Conservation (phyloP, 2,329 filamentous ascomycete genomes). For the Botrytis squamosa region DNA sequence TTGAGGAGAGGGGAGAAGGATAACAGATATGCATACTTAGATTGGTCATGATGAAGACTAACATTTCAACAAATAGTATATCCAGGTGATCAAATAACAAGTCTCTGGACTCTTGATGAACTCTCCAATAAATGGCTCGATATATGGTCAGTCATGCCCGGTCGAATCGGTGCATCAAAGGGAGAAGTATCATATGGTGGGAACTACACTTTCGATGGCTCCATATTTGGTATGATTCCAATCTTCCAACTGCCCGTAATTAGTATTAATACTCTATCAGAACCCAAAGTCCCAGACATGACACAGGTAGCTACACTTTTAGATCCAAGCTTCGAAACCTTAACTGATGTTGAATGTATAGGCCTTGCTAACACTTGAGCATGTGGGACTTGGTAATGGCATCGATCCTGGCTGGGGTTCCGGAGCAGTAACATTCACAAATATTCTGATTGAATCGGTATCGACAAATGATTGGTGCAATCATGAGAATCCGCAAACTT, state of each 20-base stretch:
- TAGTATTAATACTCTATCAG: not conserved
- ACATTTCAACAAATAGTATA: conserved; percentile 6
- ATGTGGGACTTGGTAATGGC: not conserved
- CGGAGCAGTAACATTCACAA: conserved; percentile 16
- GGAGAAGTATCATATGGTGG: conserved; percentile 11
- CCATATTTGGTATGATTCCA: not conserved
- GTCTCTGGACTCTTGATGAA: conserved; percentile 4
- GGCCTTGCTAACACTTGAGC: conserved; percentile 5
- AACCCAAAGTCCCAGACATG: conserved; percentile 14
- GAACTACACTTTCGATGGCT: conserved; percentile 12
- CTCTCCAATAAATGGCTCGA: conserved; percentile 13
- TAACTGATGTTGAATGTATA: not conserved
- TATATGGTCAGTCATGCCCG: conserved; percentile 15
- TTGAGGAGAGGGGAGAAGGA: not conserved
- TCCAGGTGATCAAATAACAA: conserved; percentile 13
- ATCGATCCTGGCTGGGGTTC: conserved; percentile 11
- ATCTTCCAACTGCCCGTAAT: not conserved
- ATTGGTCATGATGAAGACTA: not conserved
- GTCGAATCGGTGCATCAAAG: not conserved
- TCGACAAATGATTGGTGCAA: conserved; percentile 17
- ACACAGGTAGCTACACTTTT: not conserved
- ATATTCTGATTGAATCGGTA: conserved; percentile 9
- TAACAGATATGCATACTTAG: too few relatives aligned
- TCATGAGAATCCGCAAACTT: not conserved
- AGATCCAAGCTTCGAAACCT: not conserved